Conservation (phyloP, 192 early-diverging fungal genomes). For the Thamnidium elegans region DNA sequence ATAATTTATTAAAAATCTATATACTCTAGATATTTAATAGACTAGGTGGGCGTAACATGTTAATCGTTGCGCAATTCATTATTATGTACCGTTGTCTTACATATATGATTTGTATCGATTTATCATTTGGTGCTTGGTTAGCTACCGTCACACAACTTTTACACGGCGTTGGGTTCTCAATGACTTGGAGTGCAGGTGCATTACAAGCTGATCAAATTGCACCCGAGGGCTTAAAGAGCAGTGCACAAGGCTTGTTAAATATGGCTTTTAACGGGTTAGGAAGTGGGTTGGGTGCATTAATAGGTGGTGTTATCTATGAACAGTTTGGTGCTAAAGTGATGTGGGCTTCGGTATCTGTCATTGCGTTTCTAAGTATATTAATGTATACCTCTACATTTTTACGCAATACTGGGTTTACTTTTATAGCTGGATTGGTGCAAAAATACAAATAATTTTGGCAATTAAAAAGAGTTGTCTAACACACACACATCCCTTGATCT, state of each 20-base stretch:
- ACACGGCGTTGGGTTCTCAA: conserved; percentile 19
- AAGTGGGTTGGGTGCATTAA: conserved; percentile 17
- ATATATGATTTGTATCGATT: not conserved
- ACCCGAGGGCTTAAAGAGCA: conserved; percentile 3
- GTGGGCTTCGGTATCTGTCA: conserved; percentile 1
- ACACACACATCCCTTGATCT: too few species aligned
- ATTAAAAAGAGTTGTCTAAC: too few species aligned
- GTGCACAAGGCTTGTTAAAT: conserved; percentile 23
- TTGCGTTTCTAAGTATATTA: conserved; percentile 4
- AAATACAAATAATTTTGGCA: too few species aligned
- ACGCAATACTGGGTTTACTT: too few species aligned
- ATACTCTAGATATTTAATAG: conserved; percentile 1
- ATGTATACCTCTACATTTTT: not conserved
- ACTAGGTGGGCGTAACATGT: conserved; percentile 3
- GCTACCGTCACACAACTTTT: conserved; percentile 14
- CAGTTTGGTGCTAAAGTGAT: conserved; percentile 11
- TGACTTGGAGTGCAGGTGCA: conserved; percentile 24
- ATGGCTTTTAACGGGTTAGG: conserved; percentile 27
- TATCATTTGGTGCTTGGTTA: conserved; percentile 10
- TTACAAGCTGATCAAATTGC: conserved; percentile 27
- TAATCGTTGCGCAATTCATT: conserved; percentile 2
- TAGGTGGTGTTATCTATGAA: conserved; percentile 24
- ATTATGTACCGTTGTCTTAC: conserved; percentile 2
- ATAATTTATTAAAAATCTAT: too few species aligned
- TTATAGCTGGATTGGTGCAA: too few species aligned